Evolutionary conservation across 2,329 filamentous ascomycete genomes (phyloP), one percentile per base, ranked within the genome.

Genomic region (Tothia fuscella): DNA sequence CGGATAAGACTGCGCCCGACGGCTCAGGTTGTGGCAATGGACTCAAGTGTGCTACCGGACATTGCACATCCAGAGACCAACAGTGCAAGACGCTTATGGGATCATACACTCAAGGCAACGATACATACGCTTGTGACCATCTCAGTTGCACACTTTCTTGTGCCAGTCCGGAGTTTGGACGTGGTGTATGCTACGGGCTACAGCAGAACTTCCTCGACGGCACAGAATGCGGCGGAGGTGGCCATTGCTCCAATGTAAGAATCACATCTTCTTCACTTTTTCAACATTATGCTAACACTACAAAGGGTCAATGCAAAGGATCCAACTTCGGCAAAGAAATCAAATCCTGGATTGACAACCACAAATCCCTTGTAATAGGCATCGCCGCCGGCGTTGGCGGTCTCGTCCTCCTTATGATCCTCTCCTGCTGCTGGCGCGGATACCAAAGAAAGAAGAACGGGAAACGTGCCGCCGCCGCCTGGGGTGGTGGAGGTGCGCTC

Each of bases 191-290:
- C 60, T 79, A 82, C 46, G 72, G 73, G 17, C 74, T 93, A 64
- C 80, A 84, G 57, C 87, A 95, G 57, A 91, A 93, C 62, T 96
- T 93, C 63, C 68, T 96, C 22, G 91, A 98, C 56, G 91, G 91
- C 14, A 96, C 91, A 1, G 66, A 74, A 2, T 98, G 91, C 57
- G 72, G 77, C 40, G 82, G 81, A 14, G 84, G 85, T 42, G 91
- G 91, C 5, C 70, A 67, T 43, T 98, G 91, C 60, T 57, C 60
- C 39, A 89, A 88, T 52, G 70, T 72, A 61, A 65, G 67, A 60
- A n/a, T 31, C n/a, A n/a, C n/a, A n/a, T n/a, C n/a, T n/a, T n/a
- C n/a, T n/a, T n/a, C n/a, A n/a, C n/a, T n/a, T n/a, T n/a, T n/a
- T 26, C 22, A 14, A 38, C 37, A 31, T 13, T 24, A 42, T 29